These are phyloP conservation scores for Yarrowia sp. DNA, from an alignment of 805 yeast genomes.

Conservation along the genomic window DNA sequence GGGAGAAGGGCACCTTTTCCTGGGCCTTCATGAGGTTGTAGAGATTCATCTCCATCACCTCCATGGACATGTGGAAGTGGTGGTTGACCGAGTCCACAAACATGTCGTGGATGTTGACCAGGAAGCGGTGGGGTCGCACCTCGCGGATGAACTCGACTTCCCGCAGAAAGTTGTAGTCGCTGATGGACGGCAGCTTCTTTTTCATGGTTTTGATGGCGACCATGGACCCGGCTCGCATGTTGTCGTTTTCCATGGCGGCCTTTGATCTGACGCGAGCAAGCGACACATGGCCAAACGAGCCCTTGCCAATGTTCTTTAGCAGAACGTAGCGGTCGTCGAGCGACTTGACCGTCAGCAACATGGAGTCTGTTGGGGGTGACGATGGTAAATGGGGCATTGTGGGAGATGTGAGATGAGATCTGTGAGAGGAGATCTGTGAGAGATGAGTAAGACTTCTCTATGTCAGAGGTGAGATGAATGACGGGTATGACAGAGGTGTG, in stretches of 20 bases:
- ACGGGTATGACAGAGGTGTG: too few species aligned
- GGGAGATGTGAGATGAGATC: too few species aligned
- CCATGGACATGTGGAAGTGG: slow-evolving; percentile 85
- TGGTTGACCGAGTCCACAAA: slow-evolving; percentile 69
- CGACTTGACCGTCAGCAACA: slow-evolving; percentile 22
- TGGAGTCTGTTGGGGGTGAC: neutral
- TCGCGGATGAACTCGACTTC: slow-evolving; percentile 52
- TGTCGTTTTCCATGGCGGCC: neutral
- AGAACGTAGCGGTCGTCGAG: slow-evolving; percentile 40
- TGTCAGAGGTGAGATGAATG: too few species aligned
- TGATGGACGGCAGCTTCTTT: slow-evolving; percentile 58
- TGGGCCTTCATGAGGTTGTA: slow-evolving; percentile 77
- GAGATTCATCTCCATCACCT: slow-evolving; percentile 81
- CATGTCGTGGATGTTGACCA: slow-evolving; percentile 79
- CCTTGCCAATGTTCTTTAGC: slow-evolving; percentile 46
- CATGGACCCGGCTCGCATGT: slow-evolving; percentile 18
- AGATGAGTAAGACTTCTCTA: too few species aligned
- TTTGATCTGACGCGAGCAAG: slow-evolving; percentile 40
- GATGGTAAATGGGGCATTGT: too few species aligned
- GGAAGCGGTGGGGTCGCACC: slow-evolving; percentile 71
- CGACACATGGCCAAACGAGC: slow-evolving; percentile 45
- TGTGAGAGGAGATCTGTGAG: too few species aligned
- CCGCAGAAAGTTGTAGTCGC: slow-evolving; percentile 58
- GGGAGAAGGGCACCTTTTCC: slow-evolving; percentile 60
- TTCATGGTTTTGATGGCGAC: slow-evolving; percentile 89